Base-by-base conservation (phyloP, 805 yeast genomes). In the Candida oleophila region DNA sequence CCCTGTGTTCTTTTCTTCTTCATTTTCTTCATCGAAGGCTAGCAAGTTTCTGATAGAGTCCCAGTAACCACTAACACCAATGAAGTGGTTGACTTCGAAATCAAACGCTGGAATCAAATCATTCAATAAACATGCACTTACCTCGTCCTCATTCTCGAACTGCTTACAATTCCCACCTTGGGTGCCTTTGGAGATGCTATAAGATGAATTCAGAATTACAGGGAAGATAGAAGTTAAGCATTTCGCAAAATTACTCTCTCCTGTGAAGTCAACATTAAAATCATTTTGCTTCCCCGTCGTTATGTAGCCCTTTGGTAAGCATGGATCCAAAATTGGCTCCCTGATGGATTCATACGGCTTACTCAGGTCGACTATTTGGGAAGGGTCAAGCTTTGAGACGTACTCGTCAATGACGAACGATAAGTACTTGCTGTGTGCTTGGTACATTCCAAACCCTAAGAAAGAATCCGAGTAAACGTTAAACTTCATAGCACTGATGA, bases 1-100 rank as follows among this genome's bases (percentile, higher is more conserved):
- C 28, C 44, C 64, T 45, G 64, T 51, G 12, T 42, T 46, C 12
- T 8, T 18, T 30, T n/a, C 57, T 9, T 57, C 55, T 15, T 21
- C 30, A 9, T 20, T 28, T 4, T 38, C 33, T 8, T 68, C 64
- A 12, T 59, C 59, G 53, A 61, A 65, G 9, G 68, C 62, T 33
- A 78, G 56, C 34, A 81, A 62, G 42, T 71, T 68, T n/a, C 74
- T 72, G 35, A 82, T 67, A 3, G 83, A 77, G 54, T 82, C 82
- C 82, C 85, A 82, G 57, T 82, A 82, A 3, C 86, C 87, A 49
- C 85, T 80, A 7, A 83, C 84, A 0, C 87, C 89, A 36, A 80
- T 67, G 47, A 83, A 83, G 47, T 75, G 77, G 51, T 79, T 76
- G 30, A 76, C 65, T 41, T 77, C 77, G 55, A 82, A 80, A 52